These are phyloP conservation scores for Spiromastix sp. DNA, from an alignment of 2,329 filamentous ascomycete genomes.

Conservation along the genomic window DNA sequence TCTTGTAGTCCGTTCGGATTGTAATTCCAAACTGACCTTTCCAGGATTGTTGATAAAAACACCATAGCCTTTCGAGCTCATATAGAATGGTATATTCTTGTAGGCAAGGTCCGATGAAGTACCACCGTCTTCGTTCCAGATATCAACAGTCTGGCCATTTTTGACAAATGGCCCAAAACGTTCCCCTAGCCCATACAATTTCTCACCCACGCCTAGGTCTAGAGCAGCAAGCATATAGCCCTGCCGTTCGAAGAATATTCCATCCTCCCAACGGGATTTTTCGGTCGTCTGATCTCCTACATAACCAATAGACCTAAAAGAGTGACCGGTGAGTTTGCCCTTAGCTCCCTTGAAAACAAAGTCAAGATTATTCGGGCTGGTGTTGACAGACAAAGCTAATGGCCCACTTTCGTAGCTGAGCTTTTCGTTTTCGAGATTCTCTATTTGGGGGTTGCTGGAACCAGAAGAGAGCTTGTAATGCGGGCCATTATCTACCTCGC, in stretches of 20 bases:
- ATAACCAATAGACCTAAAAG: slow-evolving; percentile 30
- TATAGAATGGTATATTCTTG: slow-evolving; percentile 33
- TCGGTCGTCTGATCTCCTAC: slow-evolving; percentile 24
- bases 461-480: slow-evolving; percentile 23
- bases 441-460: slow-evolving; percentile 19
- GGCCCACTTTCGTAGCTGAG: slow-evolving; percentile 24
- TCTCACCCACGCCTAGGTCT: slow-evolving; percentile 44
- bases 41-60: slow-evolving; percentile 64
- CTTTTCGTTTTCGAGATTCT: slow-evolving; percentile 15
- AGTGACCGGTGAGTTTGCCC: slow-evolving; percentile 27
- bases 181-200: slow-evolving; percentile 64
- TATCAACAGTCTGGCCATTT: slow-evolving; percentile 55
- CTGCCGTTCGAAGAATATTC: slow-evolving; percentile 27
- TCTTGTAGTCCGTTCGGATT: slow-evolving; percentile 60
- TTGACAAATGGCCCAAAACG: slow-evolving; percentile 69
- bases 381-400: slow-evolving; percentile 24
- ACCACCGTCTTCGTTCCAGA: slow-evolving; percentile 50
- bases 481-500: slow-evolving; percentile 25
- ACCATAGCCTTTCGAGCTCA: slow-evolving; percentile 55
- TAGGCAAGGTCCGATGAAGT: slow-evolving; percentile 29
- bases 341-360: slow-evolving; percentile 18
- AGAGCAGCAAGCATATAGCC: slow-evolving; percentile 31
- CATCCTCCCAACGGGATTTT: slow-evolving; percentile 24
- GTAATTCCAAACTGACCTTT: slow-evolving; percentile 60
- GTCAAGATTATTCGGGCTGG: slow-evolving; percentile 23